Conservation (phyloP, 371 early-diverging fungal genomes). For the Mucor piriformis region DNA sequence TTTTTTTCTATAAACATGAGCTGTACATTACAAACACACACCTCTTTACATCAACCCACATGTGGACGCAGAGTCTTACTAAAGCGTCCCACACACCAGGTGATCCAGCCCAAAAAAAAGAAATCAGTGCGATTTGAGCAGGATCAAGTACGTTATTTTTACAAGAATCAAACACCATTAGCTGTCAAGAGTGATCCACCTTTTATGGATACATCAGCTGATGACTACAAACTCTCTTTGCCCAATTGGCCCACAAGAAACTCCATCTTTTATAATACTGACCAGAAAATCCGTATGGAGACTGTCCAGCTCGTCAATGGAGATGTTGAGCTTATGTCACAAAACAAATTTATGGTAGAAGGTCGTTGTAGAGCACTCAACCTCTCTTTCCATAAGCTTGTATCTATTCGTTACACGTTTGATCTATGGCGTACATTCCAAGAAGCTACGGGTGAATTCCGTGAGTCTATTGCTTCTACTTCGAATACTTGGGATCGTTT, state of each 20-base stretch:
- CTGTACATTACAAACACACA: constrained; percentile 5
- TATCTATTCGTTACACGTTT: constrained; percentile 69
- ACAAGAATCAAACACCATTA: constrained; percentile 40
- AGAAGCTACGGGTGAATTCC: constrained; percentile 63
- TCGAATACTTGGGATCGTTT: constrained; percentile 49
- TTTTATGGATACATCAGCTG: constrained; percentile 12
- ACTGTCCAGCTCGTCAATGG: constrained; percentile 36
- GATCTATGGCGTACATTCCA: constrained; percentile 71
- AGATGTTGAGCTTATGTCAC: constrained; percentile 12
- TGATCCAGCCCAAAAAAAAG: constrained; percentile 18
- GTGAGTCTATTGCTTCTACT: constrained; percentile 45
- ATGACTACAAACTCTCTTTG: constrained; percentile 14
- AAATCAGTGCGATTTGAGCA: constrained; percentile 36
- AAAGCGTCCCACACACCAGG: constrained; percentile 18
- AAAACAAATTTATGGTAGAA: constrained; percentile 38
- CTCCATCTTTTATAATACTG: constrained; percentile 1
- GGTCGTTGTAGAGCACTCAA: constrained; percentile 76
- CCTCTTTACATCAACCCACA: constrained; percentile 7
- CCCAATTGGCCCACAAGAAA: constrained; percentile 26
- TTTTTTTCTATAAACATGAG: constrained; percentile 8
- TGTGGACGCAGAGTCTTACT: constrained; percentile 22
- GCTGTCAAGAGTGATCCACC: constrained; percentile 48
- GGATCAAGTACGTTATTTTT: constrained; percentile 29
- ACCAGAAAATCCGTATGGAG: constrained; percentile 42
- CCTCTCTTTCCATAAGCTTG: constrained; percentile 73